Conservation (phyloP, 2,329 filamentous ascomycete genomes). For the Arthroderma sp. region DNA sequence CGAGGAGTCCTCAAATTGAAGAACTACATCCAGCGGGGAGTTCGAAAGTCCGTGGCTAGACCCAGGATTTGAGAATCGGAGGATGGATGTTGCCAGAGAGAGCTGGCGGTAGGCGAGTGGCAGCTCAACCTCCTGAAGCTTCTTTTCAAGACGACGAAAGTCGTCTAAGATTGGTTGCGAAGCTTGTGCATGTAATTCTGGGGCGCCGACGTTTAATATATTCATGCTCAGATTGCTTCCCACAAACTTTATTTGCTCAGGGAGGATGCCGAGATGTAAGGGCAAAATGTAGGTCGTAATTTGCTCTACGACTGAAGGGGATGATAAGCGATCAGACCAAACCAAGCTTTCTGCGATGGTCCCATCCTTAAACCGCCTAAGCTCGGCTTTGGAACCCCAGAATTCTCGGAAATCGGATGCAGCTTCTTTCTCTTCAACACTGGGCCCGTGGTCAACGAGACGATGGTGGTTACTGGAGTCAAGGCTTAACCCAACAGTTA, state of each 20-base stretch:
- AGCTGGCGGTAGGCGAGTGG: conserved; percentile 79
- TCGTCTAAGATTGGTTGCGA: conserved; percentile 50
- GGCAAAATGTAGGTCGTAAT: conserved; percentile 60
- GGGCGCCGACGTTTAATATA: conserved; percentile 19
- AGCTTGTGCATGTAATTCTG: conserved; percentile 38
- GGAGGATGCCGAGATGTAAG: conserved; percentile 49
- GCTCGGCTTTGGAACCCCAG: conserved; percentile 87
- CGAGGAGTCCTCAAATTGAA: conserved; percentile 86
- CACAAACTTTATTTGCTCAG: conserved; percentile 39
- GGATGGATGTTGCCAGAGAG: conserved; percentile 54
- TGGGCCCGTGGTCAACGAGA: conserved; percentile 74
- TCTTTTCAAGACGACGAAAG: conserved; percentile 60
- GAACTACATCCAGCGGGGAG: conserved; percentile 58
- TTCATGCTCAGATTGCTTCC: conserved; percentile 38
- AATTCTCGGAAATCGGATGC: conserved; percentile 73
- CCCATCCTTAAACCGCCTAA: conserved; percentile 89
- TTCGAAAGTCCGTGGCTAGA: conserved; percentile 16
- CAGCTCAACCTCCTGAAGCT: conserved; percentile 64
- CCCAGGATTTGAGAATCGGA: conserved; percentile 53
- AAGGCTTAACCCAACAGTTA: conserved; percentile 56
- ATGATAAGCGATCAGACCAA: conserved; percentile 55
- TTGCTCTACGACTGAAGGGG: conserved; percentile 58
- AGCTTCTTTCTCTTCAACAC: conserved; percentile 72
- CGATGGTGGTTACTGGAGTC: conserved; percentile 60
- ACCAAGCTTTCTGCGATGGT: conserved; percentile 85